These are phyloP conservation scores for Pythium chondricola DNA, from an alignment of 352 stramenopile species.

Conservation along the genomic window DNA sequence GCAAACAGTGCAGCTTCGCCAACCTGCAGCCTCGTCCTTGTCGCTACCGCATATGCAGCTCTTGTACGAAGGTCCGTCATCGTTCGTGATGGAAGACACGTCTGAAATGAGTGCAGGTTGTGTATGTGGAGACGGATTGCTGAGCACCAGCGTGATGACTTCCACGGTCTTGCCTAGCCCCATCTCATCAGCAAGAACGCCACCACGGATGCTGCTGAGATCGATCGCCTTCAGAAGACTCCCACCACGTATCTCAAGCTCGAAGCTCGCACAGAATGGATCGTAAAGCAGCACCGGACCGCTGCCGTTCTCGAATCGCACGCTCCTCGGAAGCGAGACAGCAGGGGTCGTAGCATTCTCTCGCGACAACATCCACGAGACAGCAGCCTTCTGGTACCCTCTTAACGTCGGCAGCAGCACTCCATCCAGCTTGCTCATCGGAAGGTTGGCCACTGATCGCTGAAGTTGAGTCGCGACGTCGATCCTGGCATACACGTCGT, in stretches of 20 bases:
- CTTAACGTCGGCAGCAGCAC: conserved; percentile 85
- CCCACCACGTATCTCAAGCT: background rate
- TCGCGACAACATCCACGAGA: conserved; percentile 91
- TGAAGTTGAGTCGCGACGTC: conserved; percentile 29
- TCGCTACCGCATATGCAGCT: conserved; percentile 53
- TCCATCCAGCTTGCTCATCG: too few species aligned
- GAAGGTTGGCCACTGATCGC: conserved; percentile 21
- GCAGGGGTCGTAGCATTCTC: conserved; percentile 53
- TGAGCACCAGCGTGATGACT: conserved; percentile 55
- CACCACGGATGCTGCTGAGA: conserved; percentile 36
- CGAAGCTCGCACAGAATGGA: conserved; percentile 3
- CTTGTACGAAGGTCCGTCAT: conserved; percentile 2
- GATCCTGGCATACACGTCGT: conserved; percentile 57
- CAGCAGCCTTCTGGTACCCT: conserved; percentile 95
- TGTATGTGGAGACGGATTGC: conserved; percentile 21
- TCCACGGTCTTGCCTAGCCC: conserved; percentile 86
- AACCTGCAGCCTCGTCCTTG: conserved; percentile 30
- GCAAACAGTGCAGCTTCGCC: conserved; percentile 48
- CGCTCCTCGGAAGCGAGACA: background rate
- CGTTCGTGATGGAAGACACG: conserved; percentile 14
- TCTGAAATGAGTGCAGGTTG: conserved; percentile 37
- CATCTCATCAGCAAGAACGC: conserved; percentile 93
- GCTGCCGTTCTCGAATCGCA: background rate
- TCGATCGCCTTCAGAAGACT: background rate
- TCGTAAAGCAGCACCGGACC: conserved; percentile 11